A percentile compares a stretch with the other conserved stretches of the same genome.
Conservation (phyloP, 805 yeast genomes). For the Lachancea sp. region DNA sequence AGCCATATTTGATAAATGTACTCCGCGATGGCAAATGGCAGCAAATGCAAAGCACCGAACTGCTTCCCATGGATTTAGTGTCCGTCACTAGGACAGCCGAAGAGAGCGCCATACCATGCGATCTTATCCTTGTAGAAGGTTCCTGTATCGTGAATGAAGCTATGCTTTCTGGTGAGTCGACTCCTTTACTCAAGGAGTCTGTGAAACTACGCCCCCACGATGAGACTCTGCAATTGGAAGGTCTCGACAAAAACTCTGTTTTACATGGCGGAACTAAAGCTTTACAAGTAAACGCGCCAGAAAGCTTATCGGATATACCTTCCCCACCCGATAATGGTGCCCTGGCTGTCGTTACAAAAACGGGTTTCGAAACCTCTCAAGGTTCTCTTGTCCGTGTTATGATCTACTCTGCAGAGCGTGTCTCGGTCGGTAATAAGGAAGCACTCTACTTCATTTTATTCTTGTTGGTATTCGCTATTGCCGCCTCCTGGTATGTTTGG, state of each 20-base stretch:
- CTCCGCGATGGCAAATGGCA: slow-evolving; percentile 68
- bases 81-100: slow-evolving; percentile 84
- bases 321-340: slow-evolving; percentile 90
- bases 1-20: slow-evolving; percentile 75
- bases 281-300: slow-evolving; percentile 78
- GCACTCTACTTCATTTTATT: slow-evolving; percentile 89
- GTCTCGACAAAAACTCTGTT: slow-evolving; percentile 80
- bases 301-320: slow-evolving; percentile 41
- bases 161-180: slow-evolving; percentile 97
- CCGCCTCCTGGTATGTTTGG: slow-evolving; percentile 98
- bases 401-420: slow-evolving; percentile 95
- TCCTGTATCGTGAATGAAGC: slow-evolving; percentile 97
- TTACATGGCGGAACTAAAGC: slow-evolving; percentile 96
- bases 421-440: slow-evolving; percentile 92
- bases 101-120: slow-evolving; percentile 92
- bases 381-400: slow-evolving; percentile 95
- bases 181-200: slow-evolving; percentile 92
- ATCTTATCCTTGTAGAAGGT: slow-evolving; percentile 77
- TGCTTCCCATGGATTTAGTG: slow-evolving; percentile 88
- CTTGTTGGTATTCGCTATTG: slow-evolving; percentile 82
- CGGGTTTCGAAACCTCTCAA: slow-evolving; percentile 98
- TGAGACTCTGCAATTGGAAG: slow-evolving; percentile 66
- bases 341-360: slow-evolving; percentile 78
- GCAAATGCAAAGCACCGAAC: slow-evolving; percentile 59
- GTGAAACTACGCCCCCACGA: slow-evolving; percentile 71